Evolutionary conservation across 2,329 filamentous ascomycete genomes (phyloP), one percentile per base, ranked within the genome.

Genomic region (Ophiostoma piceae): DNA sequence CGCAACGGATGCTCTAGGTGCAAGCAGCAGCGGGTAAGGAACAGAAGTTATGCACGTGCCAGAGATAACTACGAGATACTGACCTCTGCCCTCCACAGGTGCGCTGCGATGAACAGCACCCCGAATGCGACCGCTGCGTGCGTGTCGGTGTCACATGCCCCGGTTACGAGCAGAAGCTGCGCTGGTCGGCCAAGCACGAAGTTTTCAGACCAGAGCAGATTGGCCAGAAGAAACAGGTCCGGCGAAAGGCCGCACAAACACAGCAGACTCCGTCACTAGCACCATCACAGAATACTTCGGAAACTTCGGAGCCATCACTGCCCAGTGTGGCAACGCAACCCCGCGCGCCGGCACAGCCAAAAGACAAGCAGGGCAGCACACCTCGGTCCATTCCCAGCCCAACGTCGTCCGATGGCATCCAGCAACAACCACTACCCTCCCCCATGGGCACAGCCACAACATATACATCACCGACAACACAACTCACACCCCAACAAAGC

Each of bases 141-240:
- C 80, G 79, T 68, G 77, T 79, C 37, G 79, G 79, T 41, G 76
- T 79, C n/a, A 71, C 76, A 35, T 83, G 82, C 71, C 81, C 82
- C 41, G 82, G 81, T 6, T 83, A 82, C 67, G 79, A 79, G 73
- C 80, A 82, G 74, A 79, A 79, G 67, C 74, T 83, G 64, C 80
- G 81, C 67, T 83, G 82, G 82, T 82, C 80, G 11, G 80, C 79
- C 66, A 83, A 83, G 73, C 81, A 83, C 74, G 81, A 83, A 73
- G 77, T 81, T n/a, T 71, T 73, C 26, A 67, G 66, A 26, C 66
- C 60, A 2, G 68, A 71, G 14, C 39, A 60, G 19, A 51, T 67
- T 39, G 62, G 39, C 16, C 60, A 69, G 43, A 69, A 64, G 37
- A 68, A 70, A 14, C 66, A 70, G 19, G 29, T 9, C 1, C 60